Evolutionary conservation across 2,329 filamentous ascomycete genomes (phyloP).

Genomic region (Verticillium longisporum): DNA sequence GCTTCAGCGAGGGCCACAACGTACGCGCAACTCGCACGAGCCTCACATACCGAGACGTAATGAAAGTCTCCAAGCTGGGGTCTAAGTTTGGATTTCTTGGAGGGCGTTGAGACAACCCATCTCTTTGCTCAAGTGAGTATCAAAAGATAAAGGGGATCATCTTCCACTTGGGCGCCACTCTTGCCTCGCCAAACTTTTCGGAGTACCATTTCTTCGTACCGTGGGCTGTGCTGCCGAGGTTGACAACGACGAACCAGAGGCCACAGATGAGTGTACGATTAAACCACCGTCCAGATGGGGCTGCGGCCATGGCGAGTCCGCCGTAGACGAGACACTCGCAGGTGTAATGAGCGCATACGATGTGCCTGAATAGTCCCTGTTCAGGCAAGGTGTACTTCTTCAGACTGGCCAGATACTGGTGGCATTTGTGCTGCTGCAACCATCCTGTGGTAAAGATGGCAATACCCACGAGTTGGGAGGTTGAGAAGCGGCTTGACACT

Average conservation of each 20-base stretch:
- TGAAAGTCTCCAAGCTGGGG: constrained; percentile 70
- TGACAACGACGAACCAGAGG: constrained; percentile 66
- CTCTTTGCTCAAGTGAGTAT: constrained; percentile 11
- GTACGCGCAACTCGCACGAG: constrained; percentile 58
- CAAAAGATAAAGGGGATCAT: constrained; percentile 70
- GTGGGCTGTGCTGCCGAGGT: constrained; percentile 74
- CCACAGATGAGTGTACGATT: constrained; percentile 71
- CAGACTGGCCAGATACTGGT: constrained; percentile 61
- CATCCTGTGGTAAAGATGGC: constrained; percentile 65
- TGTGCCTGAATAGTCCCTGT: constrained; percentile 61
- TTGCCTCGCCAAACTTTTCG: constrained; percentile 63
- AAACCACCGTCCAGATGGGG: constrained; percentile 56
- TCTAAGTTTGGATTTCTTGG: constrained; percentile 53
- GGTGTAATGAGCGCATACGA: constrained; percentile 87
- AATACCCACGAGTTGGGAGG: constrained; percentile 45
- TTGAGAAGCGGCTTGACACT: background rate
- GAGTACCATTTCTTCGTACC: constrained; percentile 76
- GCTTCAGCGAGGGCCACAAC: constrained; percentile 45
- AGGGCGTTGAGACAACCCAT: constrained; percentile 23
- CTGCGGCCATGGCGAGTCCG: constrained; percentile 66
- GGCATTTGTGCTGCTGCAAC: constrained; percentile 67
- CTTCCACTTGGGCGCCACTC: constrained; percentile 57
- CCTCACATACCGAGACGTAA: constrained; percentile 78
- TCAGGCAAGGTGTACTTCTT: constrained; percentile 78
- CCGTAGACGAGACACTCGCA: constrained; percentile 82